Conservation (phyloP, 768 basidiomycete species). For the Lentinula edodes region DNA sequence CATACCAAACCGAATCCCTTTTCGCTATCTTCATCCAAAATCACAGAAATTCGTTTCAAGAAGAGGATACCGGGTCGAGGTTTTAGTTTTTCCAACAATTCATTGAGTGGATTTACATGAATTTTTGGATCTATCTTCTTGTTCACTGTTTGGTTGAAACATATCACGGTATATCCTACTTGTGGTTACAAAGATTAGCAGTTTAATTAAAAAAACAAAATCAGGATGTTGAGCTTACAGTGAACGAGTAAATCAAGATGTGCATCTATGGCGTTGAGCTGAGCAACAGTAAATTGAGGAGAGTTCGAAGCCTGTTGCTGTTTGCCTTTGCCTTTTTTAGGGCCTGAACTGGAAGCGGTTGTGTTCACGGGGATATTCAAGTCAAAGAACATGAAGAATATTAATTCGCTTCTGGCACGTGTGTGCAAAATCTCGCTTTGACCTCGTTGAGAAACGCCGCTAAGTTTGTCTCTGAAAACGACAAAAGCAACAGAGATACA, state of each 20-base stretch:
- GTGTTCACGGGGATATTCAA: constrained; percentile 54
- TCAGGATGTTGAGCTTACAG: constrained; percentile 39
- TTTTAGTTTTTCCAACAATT: constrained; percentile 54
- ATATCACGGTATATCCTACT: constrained; percentile 88
- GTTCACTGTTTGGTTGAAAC: constrained; percentile 67
- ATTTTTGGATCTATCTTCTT: constrained; percentile 68
- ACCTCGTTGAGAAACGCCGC: no score
- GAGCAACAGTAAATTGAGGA: constrained; percentile 43
- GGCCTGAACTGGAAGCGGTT: constrained; percentile 21
- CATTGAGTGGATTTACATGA: constrained; percentile 60
- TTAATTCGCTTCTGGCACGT: neutral
- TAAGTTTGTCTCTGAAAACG: no score
- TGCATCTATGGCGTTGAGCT: constrained; percentile 53
- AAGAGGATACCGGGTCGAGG: constrained; percentile 55
- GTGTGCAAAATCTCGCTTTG: neutral
- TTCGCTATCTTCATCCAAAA: constrained; percentile 79
- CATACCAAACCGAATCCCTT: constrained; percentile 78
- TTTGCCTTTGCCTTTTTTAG: constrained; percentile 60
- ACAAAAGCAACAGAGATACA: no score
- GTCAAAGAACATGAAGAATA: constrained; percentile 53
- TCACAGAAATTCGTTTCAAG: constrained; percentile 74
- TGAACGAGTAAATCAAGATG: constrained; percentile 68
- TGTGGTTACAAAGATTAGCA: constrained; percentile 12
- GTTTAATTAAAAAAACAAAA: neutral
- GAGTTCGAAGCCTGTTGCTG: constrained; percentile 27